Percentiles rank a stretch among this genome's conserved stretches.
Conservation (phyloP, 169 alveolate genomes). For the Toxoplasma gondii region DNA sequence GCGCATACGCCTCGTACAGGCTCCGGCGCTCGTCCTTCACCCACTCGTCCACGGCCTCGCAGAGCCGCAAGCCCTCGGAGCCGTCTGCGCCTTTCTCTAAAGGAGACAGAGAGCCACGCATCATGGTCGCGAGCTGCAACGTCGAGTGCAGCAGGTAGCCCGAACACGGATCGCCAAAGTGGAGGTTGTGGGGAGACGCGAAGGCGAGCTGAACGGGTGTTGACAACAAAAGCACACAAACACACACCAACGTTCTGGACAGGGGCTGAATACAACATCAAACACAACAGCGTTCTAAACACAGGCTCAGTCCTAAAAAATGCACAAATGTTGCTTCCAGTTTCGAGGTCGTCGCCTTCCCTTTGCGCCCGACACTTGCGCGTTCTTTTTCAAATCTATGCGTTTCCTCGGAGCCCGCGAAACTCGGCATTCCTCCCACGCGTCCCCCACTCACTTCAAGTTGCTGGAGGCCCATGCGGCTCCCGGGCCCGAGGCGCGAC, state of each 20-base stretch:
- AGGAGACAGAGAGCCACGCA: background rate
- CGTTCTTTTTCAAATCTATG: no score
- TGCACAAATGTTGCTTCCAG: no score
- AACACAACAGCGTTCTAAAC: no score
- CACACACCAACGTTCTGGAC: background rate
- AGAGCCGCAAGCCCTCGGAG: background rate
- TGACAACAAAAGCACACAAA: background rate
- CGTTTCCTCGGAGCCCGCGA: no score
- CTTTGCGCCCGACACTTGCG: background rate
- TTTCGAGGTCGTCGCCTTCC: background rate
- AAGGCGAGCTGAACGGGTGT: background rate
- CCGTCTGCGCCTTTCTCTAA: background rate
- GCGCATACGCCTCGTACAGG: background rate
- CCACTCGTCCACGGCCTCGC: constrained; percentile 25
- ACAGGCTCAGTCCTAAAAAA: no score
- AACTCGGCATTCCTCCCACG: background rate
- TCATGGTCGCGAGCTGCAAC: background rate
- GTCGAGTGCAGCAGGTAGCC: background rate
- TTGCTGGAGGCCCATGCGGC: background rate
- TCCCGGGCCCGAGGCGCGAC: background rate
- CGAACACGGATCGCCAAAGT: background rate
- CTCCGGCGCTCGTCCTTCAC: background rate
- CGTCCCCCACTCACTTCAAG: background rate
- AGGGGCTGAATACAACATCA: background rate
- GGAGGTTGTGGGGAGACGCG: background rate